phyloP scores from a whole-genome alignment of 352 stramenopile species.

The Phytopythium boreale region DNA sequence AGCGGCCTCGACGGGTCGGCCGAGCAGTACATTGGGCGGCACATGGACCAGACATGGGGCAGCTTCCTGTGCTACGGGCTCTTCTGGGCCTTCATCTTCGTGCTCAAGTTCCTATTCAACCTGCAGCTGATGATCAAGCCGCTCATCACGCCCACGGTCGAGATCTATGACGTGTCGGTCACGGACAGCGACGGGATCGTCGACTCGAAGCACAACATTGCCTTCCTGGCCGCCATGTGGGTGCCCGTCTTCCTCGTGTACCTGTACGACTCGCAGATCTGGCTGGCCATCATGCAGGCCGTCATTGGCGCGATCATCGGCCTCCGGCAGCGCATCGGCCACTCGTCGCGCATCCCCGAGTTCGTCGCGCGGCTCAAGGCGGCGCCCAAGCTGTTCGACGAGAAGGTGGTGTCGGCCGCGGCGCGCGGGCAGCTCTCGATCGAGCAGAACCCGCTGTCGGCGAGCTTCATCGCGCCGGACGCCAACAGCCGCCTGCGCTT shows the following conservation, averaged over 20 bases:
- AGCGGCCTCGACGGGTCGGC: constrained; percentile 64
- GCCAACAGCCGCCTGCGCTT: constrained; percentile 83
- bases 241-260: constrained; percentile 78
- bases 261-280: constrained; percentile 87
- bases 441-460: constrained; percentile 55
- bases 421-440: constrained; percentile 65
- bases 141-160: constrained; percentile 94
- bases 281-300: constrained; percentile 80
- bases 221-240: constrained; percentile 80
- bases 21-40: constrained; percentile 79
- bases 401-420: constrained; percentile 72
- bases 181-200: constrained; percentile 50
- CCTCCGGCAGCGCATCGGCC: constrained; percentile 76
- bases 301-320: constrained; percentile 75
- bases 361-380: constrained; percentile 65
- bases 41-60: constrained; percentile 73
- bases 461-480: constrained; percentile 49
- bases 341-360: constrained; percentile 75
- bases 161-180: constrained; percentile 88
- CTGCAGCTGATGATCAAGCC: constrained; percentile 97
- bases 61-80: constrained; percentile 60
- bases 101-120: constrained; percentile 97
- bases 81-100: constrained; percentile 82
- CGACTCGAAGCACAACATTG: constrained; percentile 77
- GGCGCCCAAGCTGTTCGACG: constrained; percentile 69